Conservation (phyloP, 2,329 filamentous ascomycete species). For the Exophiala aquamarina region DNA sequence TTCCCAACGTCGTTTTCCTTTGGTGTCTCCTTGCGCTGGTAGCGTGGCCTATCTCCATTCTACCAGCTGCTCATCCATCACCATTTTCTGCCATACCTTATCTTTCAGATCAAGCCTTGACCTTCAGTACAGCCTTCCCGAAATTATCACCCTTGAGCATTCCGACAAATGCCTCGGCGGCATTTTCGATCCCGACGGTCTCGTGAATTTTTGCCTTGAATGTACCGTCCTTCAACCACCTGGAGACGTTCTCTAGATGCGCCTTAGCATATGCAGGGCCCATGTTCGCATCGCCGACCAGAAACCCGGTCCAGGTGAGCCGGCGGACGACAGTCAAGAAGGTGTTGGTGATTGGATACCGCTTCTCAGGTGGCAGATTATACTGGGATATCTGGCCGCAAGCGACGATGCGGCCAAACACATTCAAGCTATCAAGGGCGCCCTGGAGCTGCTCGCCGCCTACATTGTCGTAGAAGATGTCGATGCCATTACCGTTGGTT, state of each 20-base stretch:
- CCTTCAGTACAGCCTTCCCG: constrained; percentile 79
- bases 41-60: too few relatives aligned
- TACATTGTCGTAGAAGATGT: constrained; percentile 82
- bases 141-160: constrained; percentile 79
- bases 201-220: constrained; percentile 69
- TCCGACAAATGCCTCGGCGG: constrained; percentile 69
- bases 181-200: constrained; percentile 76
- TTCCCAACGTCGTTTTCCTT: too few relatives aligned
- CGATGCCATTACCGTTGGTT: constrained; percentile 69
- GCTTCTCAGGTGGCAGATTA: constrained; percentile 60
- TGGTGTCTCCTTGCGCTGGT: too few relatives aligned
- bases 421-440: constrained; percentile 63
- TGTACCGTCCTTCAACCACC: constrained; percentile 74
- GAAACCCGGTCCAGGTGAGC: constrained; percentile 70
- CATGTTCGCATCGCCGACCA: constrained; percentile 66
- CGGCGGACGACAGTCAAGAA: constrained; percentile 66
- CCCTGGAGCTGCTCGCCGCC: constrained; percentile 62
- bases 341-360: constrained; percentile 67
- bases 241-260: constrained; percentile 72
- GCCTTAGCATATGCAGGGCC: constrained; percentile 66
- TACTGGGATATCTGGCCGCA: constrained; percentile 67
- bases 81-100: too few relatives aligned
- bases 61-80: too few relatives aligned
- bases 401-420: constrained; percentile 47
- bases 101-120: constrained; percentile 30